Base-by-base conservation (phyloP, 202 grass and related monocot species). In the Zoysia matrella region DNA sequence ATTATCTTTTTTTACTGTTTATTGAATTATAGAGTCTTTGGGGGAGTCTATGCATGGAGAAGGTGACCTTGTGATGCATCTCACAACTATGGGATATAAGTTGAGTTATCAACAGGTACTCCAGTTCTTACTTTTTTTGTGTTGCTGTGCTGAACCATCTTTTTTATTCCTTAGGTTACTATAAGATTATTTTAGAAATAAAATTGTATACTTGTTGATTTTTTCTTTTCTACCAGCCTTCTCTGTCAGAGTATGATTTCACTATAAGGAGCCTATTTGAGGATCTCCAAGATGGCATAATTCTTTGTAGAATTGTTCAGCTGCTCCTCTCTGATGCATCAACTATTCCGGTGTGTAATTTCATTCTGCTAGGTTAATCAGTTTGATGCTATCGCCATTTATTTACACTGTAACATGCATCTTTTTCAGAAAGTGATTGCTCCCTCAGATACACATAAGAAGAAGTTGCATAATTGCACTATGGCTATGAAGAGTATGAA, bases 261-360 rank as follows among this genome's bases (percentile, higher is more conserved):
- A 93, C 72, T 48, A 72, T 93, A 55, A 54, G 46, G 80, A 81
- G 47, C 77, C 51, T 90, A 88, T 93, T 88, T 86, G 82, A 88
- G 76, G 91, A 93, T 90, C 47, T 93, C 83, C 88, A 86, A 62
- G 88, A 93, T 86, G 88, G 91, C n/a, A 73, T 90, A 81, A 72
- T 88, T 82, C 79, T 93, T 15, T 93, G 85, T 85, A 88, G 88
- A 88, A 79, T 82, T 71, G 63, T 83, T 81, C 91, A 93, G 73
- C 79, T 93, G 52, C 84, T 93, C 67, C 61, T 80, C 43, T 75
- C 65, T 74, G 67, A 93, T 56, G 67, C 88, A 80, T 90, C 85
- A 9, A 78, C 88, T 73, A 50, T 93, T 76, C 83, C 65, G 57
- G 91, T 88, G 80, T 65, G 82, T 6, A 12, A 71, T 77, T 72